These are phyloP conservation scores for Hermanozyma aechmeae DNA, from an alignment of 805 yeast genomes.

Conservation along the genomic window DNA sequence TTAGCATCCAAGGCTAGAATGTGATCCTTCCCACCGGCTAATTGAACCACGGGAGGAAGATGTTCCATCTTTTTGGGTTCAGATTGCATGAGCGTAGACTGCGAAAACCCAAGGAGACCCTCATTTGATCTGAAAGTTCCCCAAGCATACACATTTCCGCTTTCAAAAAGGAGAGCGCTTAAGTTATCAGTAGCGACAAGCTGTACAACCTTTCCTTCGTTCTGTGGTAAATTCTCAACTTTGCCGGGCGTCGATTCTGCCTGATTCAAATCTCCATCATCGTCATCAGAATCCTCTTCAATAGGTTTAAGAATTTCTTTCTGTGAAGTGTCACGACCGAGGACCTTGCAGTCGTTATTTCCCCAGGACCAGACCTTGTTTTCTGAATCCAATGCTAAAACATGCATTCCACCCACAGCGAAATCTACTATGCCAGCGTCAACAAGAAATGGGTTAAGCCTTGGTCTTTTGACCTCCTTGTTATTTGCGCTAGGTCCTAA, in stretches of 20 bases:
- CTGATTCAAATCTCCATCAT: slow-evolving; percentile 81
- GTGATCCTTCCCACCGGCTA: slow-evolving; percentile 93
- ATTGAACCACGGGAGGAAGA: slow-evolving; percentile 62
- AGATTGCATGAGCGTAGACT: slow-evolving; percentile 49
- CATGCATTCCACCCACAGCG: slow-evolving; percentile 96
- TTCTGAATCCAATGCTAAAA: slow-evolving; percentile 66
- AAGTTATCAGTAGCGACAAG: slow-evolving; percentile 89
- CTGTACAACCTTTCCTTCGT: slow-evolving; percentile 50
- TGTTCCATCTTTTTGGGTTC: slow-evolving; percentile 56
- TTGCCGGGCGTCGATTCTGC: slow-evolving; percentile 81
- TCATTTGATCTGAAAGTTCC: slow-evolving; percentile 94
- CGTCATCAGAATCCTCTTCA: slow-evolving; percentile 49
- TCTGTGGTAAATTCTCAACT: slow-evolving; percentile 59
- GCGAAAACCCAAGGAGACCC: slow-evolving; percentile 79
- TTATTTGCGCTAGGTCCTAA: slow-evolving; percentile 91
- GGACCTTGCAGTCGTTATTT: slow-evolving; percentile 81
- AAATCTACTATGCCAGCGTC: slow-evolving; percentile 70
- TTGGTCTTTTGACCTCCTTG: slow-evolving; percentile 91
- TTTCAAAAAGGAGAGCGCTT: slow-evolving; percentile 68
- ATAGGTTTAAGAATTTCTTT: slow-evolving; percentile 53
- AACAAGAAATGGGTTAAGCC: slow-evolving; percentile 72
- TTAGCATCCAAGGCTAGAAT: slow-evolving; percentile 70
- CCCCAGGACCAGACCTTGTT: slow-evolving; percentile 98
- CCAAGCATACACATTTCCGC: slow-evolving; percentile 94
- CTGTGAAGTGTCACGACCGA: slow-evolving; percentile 76